These are phyloP conservation scores for Colletotrichum sp. DNA, from an alignment of 2,329 filamentous ascomycete genomes.

Conservation along the genomic window DNA sequence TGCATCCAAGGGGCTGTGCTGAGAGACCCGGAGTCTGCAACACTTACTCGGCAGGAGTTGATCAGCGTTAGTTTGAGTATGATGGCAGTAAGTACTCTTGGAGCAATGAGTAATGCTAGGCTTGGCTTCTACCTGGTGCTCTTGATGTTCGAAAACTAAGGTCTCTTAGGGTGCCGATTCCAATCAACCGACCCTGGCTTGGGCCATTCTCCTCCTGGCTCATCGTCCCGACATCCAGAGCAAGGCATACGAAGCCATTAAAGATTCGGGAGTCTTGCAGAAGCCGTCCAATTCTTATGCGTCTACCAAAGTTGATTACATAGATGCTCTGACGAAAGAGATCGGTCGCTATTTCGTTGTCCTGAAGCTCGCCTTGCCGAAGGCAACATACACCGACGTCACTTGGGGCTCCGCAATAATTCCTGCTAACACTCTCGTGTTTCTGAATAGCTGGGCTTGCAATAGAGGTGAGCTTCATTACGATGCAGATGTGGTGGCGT, in stretches of 20 bases:
- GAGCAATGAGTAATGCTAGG: neutral
- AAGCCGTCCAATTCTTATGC: slow-evolving; percentile 1
- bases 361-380: slow-evolving; percentile 68
- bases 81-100: slow-evolving; percentile 30
- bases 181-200: slow-evolving; percentile 29
- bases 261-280: slow-evolving; percentile 32
- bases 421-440: slow-evolving; percentile 57
- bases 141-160: neutral
- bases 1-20: slow-evolving; percentile 7
- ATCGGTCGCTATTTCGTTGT: slow-evolving; percentile 69
- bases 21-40: neutral
- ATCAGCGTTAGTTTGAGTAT: slow-evolving; percentile 49
- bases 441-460: slow-evolving; percentile 33
- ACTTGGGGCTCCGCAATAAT: slow-evolving; percentile 34
- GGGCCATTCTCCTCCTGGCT: slow-evolving; percentile 31
- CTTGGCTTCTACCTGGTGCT: neutral
- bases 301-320: slow-evolving; percentile 64
- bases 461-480: slow-evolving; percentile 25
- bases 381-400: slow-evolving; percentile 41
- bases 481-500: neutral
- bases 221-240: slow-evolving; percentile 30
- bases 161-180: slow-evolving; percentile 27
- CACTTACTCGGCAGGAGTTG: neutral
- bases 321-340: slow-evolving; percentile 69
- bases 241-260: slow-evolving; percentile 30